A percentile compares a stretch with the other conserved stretches of the same genome.
phyloP scores from a whole-genome alignment of 2,329 filamentous ascomycete genomes.

The Nemania sp. region DNA sequence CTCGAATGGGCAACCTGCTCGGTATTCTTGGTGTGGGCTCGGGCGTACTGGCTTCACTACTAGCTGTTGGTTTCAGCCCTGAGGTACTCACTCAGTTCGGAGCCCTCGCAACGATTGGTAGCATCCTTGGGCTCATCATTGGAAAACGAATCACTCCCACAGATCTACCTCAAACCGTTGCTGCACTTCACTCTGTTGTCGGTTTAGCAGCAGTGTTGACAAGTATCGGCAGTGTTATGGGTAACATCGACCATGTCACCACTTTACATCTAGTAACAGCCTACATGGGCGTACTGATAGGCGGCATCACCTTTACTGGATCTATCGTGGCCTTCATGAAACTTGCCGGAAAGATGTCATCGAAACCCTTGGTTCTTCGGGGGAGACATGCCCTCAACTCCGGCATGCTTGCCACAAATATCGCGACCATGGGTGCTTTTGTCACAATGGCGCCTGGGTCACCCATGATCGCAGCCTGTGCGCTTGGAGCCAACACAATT shows the following conservation, averaged over 20 bases:
- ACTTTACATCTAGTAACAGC: conserved; percentile 84
- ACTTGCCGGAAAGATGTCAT: conserved; percentile 80
- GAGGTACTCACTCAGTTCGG: conserved; percentile 81
- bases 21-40: conserved; percentile 84
- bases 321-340: conserved; percentile 90
- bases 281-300: conserved; percentile 85
- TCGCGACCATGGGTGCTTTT: conserved; percentile 83
- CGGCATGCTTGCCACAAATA: conserved; percentile 73
- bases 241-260: conserved; percentile 69
- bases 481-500: conserved; percentile 74
- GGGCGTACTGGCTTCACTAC: conserved; percentile 80
- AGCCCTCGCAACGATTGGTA: conserved; percentile 73
- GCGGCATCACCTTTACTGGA: conserved; percentile 87
- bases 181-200: conserved; percentile 86
- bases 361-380: conserved; percentile 71
- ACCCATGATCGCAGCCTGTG: conserved; percentile 77
- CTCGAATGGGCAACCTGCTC: conserved; percentile 81
- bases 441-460: conserved; percentile 80
- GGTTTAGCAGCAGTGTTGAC: conserved; percentile 87
- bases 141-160: conserved; percentile 87
- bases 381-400: conserved; percentile 78
- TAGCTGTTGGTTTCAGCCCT: conserved; percentile 78
- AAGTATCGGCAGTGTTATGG: conserved; percentile 84
- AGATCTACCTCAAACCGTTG: conserved; percentile 85
- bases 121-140: conserved; percentile 70